Percentiles rank a stretch among this genome's conserved stretches.
Conservation (phyloP, 2,329 filamentous ascomycete species). For the Didymella glomerata region DNA sequence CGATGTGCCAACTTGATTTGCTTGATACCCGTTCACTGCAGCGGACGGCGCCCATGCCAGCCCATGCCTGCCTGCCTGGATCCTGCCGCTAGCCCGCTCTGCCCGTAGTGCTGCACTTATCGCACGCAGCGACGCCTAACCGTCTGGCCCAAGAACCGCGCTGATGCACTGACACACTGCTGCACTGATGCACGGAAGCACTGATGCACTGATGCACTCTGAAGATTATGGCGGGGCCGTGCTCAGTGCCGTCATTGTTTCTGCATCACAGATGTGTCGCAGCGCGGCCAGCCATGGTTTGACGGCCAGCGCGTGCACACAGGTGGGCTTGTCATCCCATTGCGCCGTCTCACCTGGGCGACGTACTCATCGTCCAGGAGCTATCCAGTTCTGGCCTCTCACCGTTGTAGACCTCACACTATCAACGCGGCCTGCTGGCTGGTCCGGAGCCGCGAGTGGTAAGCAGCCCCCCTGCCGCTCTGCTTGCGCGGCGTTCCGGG, state of each 20-base stretch:
- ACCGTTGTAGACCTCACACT: not conserved
- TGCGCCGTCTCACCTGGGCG: not conserved
- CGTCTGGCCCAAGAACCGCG: not conserved
- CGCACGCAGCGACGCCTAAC: conserved; percentile 16
- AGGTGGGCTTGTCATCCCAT: not conserved
- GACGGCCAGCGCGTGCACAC: conserved; percentile 6
- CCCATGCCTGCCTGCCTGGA: conserved; percentile 8
- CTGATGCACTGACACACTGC: not conserved
- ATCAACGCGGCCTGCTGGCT: not conserved
- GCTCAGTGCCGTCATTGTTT: conserved; percentile 32
- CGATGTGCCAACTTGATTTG: conserved; percentile 15
- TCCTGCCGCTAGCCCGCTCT: conserved; percentile 20
- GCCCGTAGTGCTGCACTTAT: conserved; percentile 20
- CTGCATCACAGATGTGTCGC: conserved; percentile 16
- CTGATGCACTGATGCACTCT: conserved; percentile 1
- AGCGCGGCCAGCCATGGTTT: conserved; percentile 9
- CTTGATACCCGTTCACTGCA: conserved; percentile 21
- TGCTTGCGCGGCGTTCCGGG: conserved; percentile 26
- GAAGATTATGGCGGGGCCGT: conserved; percentile 31
- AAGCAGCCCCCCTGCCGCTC: conserved; percentile 14
- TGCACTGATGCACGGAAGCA: not conserved
- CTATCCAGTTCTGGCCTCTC: not conserved
- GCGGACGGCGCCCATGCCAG: not conserved
- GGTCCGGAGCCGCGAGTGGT: conserved; percentile 11
- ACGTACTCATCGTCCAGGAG: not conserved